Evolutionary conservation across 805 yeast genomes (phyloP).

Genomic region (Maudiozyma serrabonitensis): DNA sequence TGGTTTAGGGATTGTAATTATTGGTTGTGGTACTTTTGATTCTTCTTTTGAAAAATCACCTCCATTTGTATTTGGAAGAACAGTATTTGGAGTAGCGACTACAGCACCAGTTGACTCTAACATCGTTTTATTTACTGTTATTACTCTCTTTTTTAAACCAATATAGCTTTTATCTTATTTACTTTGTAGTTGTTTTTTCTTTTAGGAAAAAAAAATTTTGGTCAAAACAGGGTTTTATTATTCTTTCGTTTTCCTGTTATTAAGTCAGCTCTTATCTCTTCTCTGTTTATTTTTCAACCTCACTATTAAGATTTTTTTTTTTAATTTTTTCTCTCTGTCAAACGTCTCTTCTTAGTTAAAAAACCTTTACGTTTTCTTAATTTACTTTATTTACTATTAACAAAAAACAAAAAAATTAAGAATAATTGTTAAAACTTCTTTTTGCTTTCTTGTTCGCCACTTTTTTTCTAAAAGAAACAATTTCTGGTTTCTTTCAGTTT

Average conservation of each 20-base stretch:
- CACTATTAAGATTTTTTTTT: no score
- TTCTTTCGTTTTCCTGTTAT: neutral
- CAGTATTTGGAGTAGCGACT: neutral
- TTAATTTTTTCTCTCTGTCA: neutral
- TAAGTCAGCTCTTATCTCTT: no score
- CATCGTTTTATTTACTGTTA: neutral
- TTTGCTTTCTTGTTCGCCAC: neutral
- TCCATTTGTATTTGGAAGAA: neutral
- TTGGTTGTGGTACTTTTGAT: neutral
- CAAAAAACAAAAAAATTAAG: neutral
- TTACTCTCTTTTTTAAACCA: neutral
- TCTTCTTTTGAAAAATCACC: neutral
- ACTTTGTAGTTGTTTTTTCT: neutral
- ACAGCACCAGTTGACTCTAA: neutral
- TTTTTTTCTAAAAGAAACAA: neutral
- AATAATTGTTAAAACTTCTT: neutral
- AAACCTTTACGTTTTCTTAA: neutral
- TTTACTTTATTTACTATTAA: neutral
- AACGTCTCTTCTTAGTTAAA: neutral
- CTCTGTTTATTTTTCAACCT: no score
- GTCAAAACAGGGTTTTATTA: neutral
- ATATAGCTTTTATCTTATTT: neutral
- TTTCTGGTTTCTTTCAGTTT: no score
- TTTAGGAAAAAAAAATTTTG: neutral
- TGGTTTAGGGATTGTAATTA: conserved; percentile 20